Evolutionary conservation across 371 early-diverging fungal species (phyloP).

Genomic region (Neoconidiobolus thromboides): DNA sequence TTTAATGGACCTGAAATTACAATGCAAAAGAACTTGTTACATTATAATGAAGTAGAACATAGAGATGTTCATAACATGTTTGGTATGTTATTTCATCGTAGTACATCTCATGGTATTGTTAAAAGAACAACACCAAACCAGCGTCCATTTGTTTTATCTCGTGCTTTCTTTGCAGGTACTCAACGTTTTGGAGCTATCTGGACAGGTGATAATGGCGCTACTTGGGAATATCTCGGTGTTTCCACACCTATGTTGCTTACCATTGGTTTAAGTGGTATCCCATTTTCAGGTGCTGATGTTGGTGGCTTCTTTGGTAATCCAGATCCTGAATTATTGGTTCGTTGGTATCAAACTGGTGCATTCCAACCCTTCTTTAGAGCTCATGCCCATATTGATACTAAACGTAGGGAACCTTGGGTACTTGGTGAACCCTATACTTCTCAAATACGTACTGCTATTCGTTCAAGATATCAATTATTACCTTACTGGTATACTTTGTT

Average conservation of each 20-base stretch:
- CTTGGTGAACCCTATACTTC: slow-evolving; percentile 58
- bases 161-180: slow-evolving; percentile 79
- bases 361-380: slow-evolving; percentile 87
- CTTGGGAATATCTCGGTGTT: slow-evolving; percentile 58
- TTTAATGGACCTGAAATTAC: slow-evolving; percentile 86
- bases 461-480: slow-evolving; percentile 52
- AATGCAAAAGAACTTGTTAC: slow-evolving; percentile 74
- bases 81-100: slow-evolving; percentile 38
- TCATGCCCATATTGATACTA: slow-evolving; percentile 85
- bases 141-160: slow-evolving; percentile 71
- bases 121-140: slow-evolving; percentile 24
- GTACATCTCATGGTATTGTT: slow-evolving; percentile 29
- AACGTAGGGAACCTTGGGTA: slow-evolving; percentile 91
- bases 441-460: slow-evolving; percentile 46
- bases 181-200: slow-evolving; percentile 77
- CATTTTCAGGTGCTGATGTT: slow-evolving; percentile 75
- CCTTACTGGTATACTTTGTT: slow-evolving; percentile 73
- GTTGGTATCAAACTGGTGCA: slow-evolving; percentile 83
- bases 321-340: slow-evolving; percentile 46
- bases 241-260: slow-evolving; percentile 67
- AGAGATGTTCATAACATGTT: slow-evolving; percentile 81
- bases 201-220: slow-evolving; percentile 80
- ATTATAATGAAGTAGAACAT: slow-evolving; percentile 57
- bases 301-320: slow-evolving; percentile 88
- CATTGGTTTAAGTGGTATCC: slow-evolving; percentile 48